A percentile compares a stretch with the other conserved stretches of the same genome.
Evolutionary conservation across 2,329 filamentous ascomycete genomes (phyloP).

Genomic region (Lachnellula suecica): DNA sequence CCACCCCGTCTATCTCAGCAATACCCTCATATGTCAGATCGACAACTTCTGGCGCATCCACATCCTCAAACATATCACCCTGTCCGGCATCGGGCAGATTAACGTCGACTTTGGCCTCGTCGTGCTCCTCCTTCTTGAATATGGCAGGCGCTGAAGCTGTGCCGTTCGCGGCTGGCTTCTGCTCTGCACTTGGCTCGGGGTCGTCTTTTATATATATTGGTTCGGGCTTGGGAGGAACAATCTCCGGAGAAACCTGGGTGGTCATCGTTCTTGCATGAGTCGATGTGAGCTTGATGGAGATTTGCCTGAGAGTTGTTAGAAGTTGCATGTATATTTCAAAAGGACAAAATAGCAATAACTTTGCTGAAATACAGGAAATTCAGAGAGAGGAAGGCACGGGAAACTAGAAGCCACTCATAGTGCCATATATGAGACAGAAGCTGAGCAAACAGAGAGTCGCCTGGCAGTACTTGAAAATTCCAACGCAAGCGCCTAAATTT

Average conservation of each 20-base stretch:
- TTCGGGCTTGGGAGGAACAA: neutral
- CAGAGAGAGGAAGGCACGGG: too few relatives aligned
- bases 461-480: too few relatives aligned
- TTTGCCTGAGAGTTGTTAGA: neutral
- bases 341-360: too few relatives aligned
- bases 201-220: conserved; percentile 4
- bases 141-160: neutral
- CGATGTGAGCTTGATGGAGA: neutral
- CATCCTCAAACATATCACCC: conserved; percentile 28
- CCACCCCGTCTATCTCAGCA: conserved; percentile 22
- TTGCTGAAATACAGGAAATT: too few relatives aligned
- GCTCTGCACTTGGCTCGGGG: neutral
- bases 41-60: conserved; percentile 26
- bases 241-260: neutral
- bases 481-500: too few relatives aligned
- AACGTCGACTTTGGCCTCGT: conserved; percentile 17
- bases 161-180: neutral
- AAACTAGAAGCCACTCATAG: too few relatives aligned
- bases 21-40: conserved; percentile 23
- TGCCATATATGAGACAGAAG: too few relatives aligned
- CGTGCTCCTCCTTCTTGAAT: conserved; percentile 18
- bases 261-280: neutral
- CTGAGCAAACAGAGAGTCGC: too few relatives aligned
- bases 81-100: conserved; percentile 12
- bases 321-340: too few relatives aligned